Base-by-base conservation (phyloP, 208 protist species). In the Acanthamoeba polyphaga region DNA sequence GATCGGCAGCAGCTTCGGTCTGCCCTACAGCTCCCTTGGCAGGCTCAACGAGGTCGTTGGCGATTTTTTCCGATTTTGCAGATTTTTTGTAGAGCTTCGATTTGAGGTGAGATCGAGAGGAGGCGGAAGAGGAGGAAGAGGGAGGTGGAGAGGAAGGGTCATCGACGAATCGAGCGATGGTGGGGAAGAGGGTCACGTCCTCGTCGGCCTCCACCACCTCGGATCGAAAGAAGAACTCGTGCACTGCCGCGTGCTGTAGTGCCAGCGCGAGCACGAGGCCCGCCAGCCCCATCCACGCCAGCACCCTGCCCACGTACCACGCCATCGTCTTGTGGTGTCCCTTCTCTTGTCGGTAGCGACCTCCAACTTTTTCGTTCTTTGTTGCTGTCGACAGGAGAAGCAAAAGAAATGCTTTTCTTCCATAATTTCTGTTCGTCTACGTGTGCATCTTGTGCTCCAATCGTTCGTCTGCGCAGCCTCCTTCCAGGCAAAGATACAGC, bases 151-250 rank as follows among this genome's bases (percentile, higher is more conserved):
- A 22, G 17, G 32, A 34, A 51, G 70, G n/a, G 46, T 80, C 38
- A 12, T 34, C 2, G 13, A 80, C 70, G 38, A 80, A 80, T 46
- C 70, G 70, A 17, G 70, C 15, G 15, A 80, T 80, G 29, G 70
- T 80, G 34, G 70, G 70, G 38, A 51, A 80, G 29, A 80, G 70
- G 6, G 38, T 34, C 8, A 80, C 70, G 32, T 80, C 70, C 32
- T 80, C 70, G 32, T 80, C 70, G 15, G 70, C 15, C 38, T 80
- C 70, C 32, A 80, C 70, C 32, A 80, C 70, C 29, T 32, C 70
- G 1, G 70, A 80, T 19, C 38, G 70, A 49, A 80, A 80, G 32
- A 80, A 27, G 34, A 80, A 80, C 32, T 80, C 38, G 38, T 80
- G 70, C 70, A 80, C 70, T 19, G 70, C 8, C 38, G 70, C 34